Conservation (phyloP, 208 protist genomes). For the Strigomonas galati region DNA sequence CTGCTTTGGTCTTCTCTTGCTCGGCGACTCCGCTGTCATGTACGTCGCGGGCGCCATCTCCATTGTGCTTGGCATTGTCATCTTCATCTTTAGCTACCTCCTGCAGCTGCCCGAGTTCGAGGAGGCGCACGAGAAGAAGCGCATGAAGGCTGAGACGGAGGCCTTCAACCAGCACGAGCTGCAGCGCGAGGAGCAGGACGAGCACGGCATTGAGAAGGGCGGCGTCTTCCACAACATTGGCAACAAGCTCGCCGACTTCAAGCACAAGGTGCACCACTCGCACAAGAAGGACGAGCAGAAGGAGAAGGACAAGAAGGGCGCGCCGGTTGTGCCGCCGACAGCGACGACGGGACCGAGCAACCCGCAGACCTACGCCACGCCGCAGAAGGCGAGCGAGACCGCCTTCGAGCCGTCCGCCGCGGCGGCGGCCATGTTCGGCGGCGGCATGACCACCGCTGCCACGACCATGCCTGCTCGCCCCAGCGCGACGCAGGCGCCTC, state of each 20-base stretch:
- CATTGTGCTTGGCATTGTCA: constrained; percentile 49
- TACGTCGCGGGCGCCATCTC: constrained; percentile 40
- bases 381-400: neutral
- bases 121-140: constrained; percentile 37
- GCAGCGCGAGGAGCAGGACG: constrained; percentile 18
- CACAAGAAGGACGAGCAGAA: constrained; percentile 3
- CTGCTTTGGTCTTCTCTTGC: constrained; percentile 60
- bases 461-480: neutral
- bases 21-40: constrained; percentile 32
- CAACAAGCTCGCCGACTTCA: constrained; percentile 11
- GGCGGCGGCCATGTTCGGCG: constrained; percentile 11
- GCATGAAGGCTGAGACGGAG: constrained; percentile 28
- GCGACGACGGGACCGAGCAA: neutral
- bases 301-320: constrained; percentile 7
- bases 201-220: constrained; percentile 11
- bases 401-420: neutral
- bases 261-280: neutral
- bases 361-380: neutral
- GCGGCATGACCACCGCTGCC: constrained; percentile 2
- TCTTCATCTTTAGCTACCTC: constrained; percentile 51
- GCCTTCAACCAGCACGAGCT: constrained; percentile 25
- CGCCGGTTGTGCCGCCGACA: constrained; percentile 3
- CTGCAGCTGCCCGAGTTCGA: constrained; percentile 51
- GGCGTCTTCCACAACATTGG: constrained; percentile 15
- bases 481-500: neutral